A percentile compares a stretch with the other conserved stretches of the same genome.
Conservation (phyloP, 768 basidiomycete genomes). For the Hortiboletus campestris region DNA sequence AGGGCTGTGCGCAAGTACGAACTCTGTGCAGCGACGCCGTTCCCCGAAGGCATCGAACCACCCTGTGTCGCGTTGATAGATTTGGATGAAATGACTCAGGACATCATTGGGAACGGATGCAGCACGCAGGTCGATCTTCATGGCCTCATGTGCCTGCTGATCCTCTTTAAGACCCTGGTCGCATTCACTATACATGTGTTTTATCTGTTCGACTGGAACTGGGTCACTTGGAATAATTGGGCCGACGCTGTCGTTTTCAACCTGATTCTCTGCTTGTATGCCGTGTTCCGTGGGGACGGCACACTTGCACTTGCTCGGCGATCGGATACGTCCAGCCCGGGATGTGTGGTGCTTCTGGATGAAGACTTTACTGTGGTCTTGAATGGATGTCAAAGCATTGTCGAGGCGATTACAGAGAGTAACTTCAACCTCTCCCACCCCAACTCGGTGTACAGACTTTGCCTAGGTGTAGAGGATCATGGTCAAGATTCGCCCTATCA, state of each 20-base stretch:
- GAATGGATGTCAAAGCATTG: neutral
- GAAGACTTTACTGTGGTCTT: neutral
- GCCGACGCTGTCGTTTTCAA: neutral
- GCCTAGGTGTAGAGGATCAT: neutral
- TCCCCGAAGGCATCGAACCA: neutral
- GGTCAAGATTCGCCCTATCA: neutral
- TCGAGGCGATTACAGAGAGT: constrained; percentile 2
- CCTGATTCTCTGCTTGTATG: neutral
- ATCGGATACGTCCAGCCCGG: neutral
- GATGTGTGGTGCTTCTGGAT: neutral
- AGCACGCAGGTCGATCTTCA: neutral
- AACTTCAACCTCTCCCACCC: neutral
- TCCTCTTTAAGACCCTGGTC: neutral
- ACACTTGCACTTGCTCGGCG: constrained; percentile 1
- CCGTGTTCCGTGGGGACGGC: neutral
- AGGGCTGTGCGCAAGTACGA: neutral
- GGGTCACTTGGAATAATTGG: neutral
- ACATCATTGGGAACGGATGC: neutral
- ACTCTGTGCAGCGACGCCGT: neutral
- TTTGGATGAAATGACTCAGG: neutral
- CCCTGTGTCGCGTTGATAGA: neutral
- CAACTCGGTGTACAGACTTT: neutral
- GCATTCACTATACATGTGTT: neutral
- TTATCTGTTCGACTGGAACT: neutral
- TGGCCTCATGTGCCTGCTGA: neutral